These are phyloP conservation scores for Condylostoma magnum DNA, from an alignment of 169 alveolate genomes.

Conservation along the genomic window DNA sequence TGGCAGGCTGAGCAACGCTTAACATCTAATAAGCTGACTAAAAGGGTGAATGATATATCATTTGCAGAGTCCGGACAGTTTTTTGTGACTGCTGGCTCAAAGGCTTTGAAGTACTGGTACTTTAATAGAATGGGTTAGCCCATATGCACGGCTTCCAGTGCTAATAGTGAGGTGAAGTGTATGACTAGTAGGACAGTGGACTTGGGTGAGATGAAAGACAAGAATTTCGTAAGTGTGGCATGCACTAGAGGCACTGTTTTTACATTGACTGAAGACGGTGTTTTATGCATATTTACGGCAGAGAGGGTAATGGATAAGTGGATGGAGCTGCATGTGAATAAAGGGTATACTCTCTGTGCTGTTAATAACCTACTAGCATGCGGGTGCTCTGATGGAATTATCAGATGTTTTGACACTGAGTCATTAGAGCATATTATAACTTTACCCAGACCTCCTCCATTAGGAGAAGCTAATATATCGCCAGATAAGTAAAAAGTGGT, in stretches of 20 bases:
- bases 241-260: constrained; percentile 25
- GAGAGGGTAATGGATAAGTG: constrained; percentile 61
- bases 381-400: constrained; percentile 78
- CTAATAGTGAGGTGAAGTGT: constrained; percentile 31
- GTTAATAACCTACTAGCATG: constrained; percentile 54
- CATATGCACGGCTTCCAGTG: constrained; percentile 29
- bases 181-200: constrained; percentile 64
- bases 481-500: constrained; percentile 35
- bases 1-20: constrained; percentile 47
- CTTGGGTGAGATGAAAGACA: constrained; percentile 49
- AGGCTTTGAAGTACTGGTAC: constrained; percentile 64
- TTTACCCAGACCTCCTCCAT: constrained; percentile 77
- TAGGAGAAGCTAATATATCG: constrained; percentile 56
- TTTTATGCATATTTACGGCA: constrained; percentile 61
- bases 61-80: constrained; percentile 61
- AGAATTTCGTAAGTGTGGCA: constrained; percentile 48
- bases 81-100: constrained; percentile 74
- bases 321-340: constrained; percentile 68
- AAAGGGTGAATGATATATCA: constrained; percentile 46
- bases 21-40: constrained; percentile 56
- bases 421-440: constrained; percentile 63
- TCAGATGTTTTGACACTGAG: constrained; percentile 63
- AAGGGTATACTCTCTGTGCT: constrained; percentile 46
- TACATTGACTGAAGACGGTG: constrained; percentile 65
- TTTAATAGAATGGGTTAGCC: constrained; percentile 53